Base-by-base conservation (phyloP, 139 green algal species). In the Monoraphidium neglectum region DNA sequence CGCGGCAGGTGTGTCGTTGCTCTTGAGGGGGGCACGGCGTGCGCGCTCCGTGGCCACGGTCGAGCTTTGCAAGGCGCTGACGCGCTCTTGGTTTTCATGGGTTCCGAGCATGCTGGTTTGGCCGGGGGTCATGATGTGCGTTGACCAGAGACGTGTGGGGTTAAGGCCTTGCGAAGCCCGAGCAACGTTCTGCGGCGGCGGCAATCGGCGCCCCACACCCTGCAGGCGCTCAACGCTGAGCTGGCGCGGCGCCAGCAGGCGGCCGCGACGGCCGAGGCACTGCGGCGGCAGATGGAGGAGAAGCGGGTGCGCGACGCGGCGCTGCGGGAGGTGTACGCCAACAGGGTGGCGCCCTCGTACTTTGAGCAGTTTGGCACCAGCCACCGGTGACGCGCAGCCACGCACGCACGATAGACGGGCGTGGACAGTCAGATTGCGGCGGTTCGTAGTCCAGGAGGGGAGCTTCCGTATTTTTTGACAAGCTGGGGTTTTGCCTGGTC, bases 291-390 rank as follows among this genome's bases (percentile, higher is more conserved):
- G 81, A 76, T 84, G 66, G 70, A 62, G 37, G 86, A 77, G 28
- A 85, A 90, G 77, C 49, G 35, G 46, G 69, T 68, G 24, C 67
- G 73, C 1, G 80, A 87, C 59, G 68, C 66, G 30, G 15, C 56
- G 37, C n/a, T 72, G 43, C 72, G 79, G 36, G 62, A 81, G 49
- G 35, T 84, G 63, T 81, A 83, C 59, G 70, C 68, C 35, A 80
- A 84, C 59, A 36, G 62, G 38, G 57, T 72, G 26, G 61, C 35
- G 32, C 51, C 74, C 28, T 64, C 68, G 15, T 91, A 87, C 80
- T 91, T 90, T 54, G 37, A 23, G 36, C 81, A 89, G 51, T 91
- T 88, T 74, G 81, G 79, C 38, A 91, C 81, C 40, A 89, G 86
- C 61, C 86, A 90, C 51, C 72, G 84, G 21, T 89, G 65, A 83